These are phyloP conservation scores for Phytophthora lateralis DNA, from an alignment of 352 stramenopile species.

Conservation along the genomic window DNA sequence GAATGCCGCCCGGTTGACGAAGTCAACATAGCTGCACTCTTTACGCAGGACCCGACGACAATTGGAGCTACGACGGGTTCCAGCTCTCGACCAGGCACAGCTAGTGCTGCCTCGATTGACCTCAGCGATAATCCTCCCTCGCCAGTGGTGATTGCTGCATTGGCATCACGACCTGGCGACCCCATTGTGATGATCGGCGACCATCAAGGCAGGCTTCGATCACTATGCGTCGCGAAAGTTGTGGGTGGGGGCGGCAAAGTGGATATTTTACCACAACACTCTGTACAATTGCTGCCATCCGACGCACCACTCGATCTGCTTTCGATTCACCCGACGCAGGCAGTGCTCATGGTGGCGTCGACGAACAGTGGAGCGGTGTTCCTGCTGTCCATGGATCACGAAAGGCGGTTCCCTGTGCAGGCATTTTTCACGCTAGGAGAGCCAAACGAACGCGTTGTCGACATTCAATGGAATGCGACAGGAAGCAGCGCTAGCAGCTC, in stretches of 20 bases:
- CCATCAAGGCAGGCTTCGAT: constrained; percentile 58
- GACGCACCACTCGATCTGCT: constrained; percentile 55
- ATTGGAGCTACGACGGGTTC: constrained; percentile 1
- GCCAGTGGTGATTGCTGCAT: constrained; percentile 46
- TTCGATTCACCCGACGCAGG: constrained; percentile 61
- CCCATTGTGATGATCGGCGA: constrained; percentile 71
- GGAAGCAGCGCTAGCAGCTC: constrained; percentile 31
- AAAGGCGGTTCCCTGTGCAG: constrained; percentile 68
- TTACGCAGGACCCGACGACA: constrained; percentile 32
- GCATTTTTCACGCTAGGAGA: constrained; percentile 55
- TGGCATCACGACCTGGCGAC: constrained; percentile 53
- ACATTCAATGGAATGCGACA: constrained; percentile 63
- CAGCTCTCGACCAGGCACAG: constrained; percentile 25
- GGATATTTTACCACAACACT: constrained; percentile 72
- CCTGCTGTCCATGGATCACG: constrained; percentile 70
- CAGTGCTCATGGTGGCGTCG: constrained; percentile 59
- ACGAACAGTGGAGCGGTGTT: constrained; percentile 53
- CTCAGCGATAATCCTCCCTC: constrained; percentile 1
- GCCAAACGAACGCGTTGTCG: constrained; percentile 47
- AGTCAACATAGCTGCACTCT: constrained; percentile 45
- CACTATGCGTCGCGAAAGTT: constrained; percentile 56
- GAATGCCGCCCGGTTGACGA: constrained; percentile 51
- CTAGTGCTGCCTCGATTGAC: constrained; percentile 4
- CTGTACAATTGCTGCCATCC: constrained; percentile 44
- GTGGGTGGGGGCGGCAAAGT: constrained; percentile 48